Conservation (phyloP, 192 early-diverging fungal species). For the Coemansia sp. region DNA sequence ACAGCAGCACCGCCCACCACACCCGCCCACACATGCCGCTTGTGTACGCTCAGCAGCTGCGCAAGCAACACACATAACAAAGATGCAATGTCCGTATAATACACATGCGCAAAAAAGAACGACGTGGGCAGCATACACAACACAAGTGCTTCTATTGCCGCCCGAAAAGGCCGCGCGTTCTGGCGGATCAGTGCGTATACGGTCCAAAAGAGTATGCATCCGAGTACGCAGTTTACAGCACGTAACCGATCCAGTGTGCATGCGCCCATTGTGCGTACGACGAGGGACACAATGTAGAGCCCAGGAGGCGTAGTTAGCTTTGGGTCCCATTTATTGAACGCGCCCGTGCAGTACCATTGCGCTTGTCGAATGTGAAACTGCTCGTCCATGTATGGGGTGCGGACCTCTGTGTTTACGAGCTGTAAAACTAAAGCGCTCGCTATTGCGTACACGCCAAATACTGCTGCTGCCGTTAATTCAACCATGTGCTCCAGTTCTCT, state of each 20-base stretch:
- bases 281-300: slow-evolving; percentile 61
- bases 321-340: slow-evolving; percentile 77
- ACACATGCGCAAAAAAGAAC: slow-evolving; percentile 85
- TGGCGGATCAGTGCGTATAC: slow-evolving; percentile 32
- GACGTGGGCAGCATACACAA: slow-evolving; percentile 72
- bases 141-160: slow-evolving; percentile 38
- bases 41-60: slow-evolving; percentile 57
- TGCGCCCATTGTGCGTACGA: background rate
- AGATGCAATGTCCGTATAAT: slow-evolving; percentile 90
- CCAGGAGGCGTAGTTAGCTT: slow-evolving; percentile 98
- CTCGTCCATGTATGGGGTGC: slow-evolving; percentile 72
- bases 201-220: slow-evolving; percentile 55
- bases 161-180: background rate
- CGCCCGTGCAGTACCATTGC: slow-evolving; percentile 73
- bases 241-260: slow-evolving; percentile 57
- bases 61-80: slow-evolving; percentile 72
- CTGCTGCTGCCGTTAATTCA: background rate
- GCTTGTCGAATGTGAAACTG: slow-evolving; percentile 92
- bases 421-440: slow-evolving; percentile 28
- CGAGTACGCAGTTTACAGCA: slow-evolving; percentile 66
- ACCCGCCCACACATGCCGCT: slow-evolving; percentile 55
- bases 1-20: slow-evolving; percentile 58
- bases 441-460: slow-evolving; percentile 28
- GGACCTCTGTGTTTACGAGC: slow-evolving; percentile 19
- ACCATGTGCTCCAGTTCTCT: background rate